Evolutionary conservation across 768 basidiomycete species (phyloP).

Genomic region (Boletus pseudo-olivaceus): DNA sequence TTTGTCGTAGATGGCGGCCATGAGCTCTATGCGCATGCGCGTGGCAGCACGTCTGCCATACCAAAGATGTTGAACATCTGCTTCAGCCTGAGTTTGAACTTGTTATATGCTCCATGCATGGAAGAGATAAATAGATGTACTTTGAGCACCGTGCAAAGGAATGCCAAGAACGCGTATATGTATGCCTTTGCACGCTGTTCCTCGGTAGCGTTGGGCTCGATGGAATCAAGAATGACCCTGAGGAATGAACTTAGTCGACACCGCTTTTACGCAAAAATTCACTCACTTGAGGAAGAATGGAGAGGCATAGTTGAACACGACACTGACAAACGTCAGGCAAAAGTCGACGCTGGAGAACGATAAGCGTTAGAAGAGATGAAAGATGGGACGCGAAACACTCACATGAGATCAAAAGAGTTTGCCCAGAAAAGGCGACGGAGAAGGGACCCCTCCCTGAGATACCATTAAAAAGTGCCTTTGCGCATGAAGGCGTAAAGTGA

Average conservation of each 20-base stretch:
- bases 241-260: neutral
- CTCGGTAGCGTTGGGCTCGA: constrained; percentile 42
- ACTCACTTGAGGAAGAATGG: constrained; percentile 82
- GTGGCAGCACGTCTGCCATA: constrained; percentile 72
- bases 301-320: constrained; percentile 72
- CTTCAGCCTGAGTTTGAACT: constrained; percentile 42
- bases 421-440: constrained; percentile 42
- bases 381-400: neutral
- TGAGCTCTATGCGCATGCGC: constrained; percentile 73
- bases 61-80: constrained; percentile 78
- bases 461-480: neutral
- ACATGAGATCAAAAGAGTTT: constrained; percentile 46
- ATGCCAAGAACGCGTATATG: constrained; percentile 74
- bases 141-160: constrained; percentile 46
- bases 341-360: constrained; percentile 53
- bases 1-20: constrained; percentile 87
- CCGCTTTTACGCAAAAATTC: neutral
- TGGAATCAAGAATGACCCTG: constrained; percentile 58
- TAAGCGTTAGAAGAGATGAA: neutral
- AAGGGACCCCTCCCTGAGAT: constrained; percentile 30
- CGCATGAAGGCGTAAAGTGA: neutral
- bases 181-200: constrained; percentile 61
- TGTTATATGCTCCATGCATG: neutral
- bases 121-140: constrained; percentile 2
- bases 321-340: constrained; percentile 60